A percentile compares a stretch with the other conserved stretches of the same genome.
phyloP scores from a whole-genome alignment of 139 green algal genomes.

The Zygnema circumcarinatum region DNA sequence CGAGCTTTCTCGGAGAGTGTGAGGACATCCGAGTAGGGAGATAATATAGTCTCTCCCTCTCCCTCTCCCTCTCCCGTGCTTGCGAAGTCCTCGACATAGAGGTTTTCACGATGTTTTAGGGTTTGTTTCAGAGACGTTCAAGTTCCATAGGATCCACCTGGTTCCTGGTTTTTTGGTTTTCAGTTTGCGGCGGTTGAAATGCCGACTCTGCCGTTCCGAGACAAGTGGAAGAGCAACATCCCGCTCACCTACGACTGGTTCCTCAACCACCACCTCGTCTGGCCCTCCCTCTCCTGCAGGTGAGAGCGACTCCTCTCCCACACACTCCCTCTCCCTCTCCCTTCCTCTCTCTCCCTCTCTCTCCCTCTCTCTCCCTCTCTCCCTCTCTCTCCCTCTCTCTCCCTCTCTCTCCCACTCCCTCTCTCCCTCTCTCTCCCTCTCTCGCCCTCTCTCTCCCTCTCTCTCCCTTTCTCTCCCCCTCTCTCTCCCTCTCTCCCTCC shows the following conservation, averaged over 20 bases:
- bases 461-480: not conserved
- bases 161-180: too few species aligned
- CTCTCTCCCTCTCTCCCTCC: not conserved
- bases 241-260: slow-evolving; percentile 87
- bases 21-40: too few species aligned
- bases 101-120: too few species aligned
- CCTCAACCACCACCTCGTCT: slow-evolving; percentile 79
- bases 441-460: not conserved
- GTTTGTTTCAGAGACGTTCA: too few species aligned
- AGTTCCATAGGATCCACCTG: too few species aligned
- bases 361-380: not conserved
- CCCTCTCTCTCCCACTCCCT: not conserved
- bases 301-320: slow-evolving; percentile 6
- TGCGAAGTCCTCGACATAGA: too few species aligned
- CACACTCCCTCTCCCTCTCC: slow-evolving; percentile 33
- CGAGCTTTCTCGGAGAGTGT: too few species aligned
- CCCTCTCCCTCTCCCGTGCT: too few species aligned
- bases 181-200: not conserved
- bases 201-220: not conserved
- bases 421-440: not conserved
- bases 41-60: too few species aligned
- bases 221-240: slow-evolving; percentile 56
- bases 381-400: not conserved
- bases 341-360: slow-evolving; percentile 9
- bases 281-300: slow-evolving; percentile 85